Evolutionary conservation across 108 stramenopile genomes (phyloP), one percentile per base, ranked within the genome.

Genomic region (Nitzschia putrida): DNA sequence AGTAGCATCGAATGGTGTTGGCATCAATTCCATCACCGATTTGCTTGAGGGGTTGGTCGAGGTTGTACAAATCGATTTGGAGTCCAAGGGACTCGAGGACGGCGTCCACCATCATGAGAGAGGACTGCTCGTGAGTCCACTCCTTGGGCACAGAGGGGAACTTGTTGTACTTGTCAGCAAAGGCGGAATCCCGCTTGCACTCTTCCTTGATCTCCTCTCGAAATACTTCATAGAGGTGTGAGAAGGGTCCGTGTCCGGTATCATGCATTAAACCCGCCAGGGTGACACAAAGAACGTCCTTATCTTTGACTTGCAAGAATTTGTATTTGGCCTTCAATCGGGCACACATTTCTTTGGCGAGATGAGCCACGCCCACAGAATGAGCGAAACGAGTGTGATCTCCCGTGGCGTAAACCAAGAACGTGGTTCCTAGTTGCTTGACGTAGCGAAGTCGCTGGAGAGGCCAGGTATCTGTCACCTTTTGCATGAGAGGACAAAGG

Each of bases 221-320:
- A 54, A 77, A 69, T 20, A 38, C 58, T 50, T 83, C 82, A 57
- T 72, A 98, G 6, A 93, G 43, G 79, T 98, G 97, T 13, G 81
- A 83, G 75, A 73, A 97, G 0, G 94, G 91, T 22, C 97, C 97
- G 54, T 93, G 92, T n/a, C 92, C 95, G 40, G 93, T 66, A 68
- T 98, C 97, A 76, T 98, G 97, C 23, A 86, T 64, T 57, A 97
- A 69, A 3, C 95, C 97, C 8, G 97, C 97, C 26, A 98, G 78
- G 71, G 93, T 95, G 53, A 96, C 94, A 77, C 96, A 97, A 18
- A 90, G 66, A 14, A 95, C 76, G 73, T 98, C 97, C 59, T 84
- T 88, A 20, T 78, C 82, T 2, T 88, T 92, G 18, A 90, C 89
- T 5, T 71, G 66, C 25, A 95, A 72, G 22, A 73, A 20, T 21